phyloP scores from a whole-genome alignment of 2,329 filamentous ascomycete genomes.

The Aspergillus puulaauensis region DNA sequence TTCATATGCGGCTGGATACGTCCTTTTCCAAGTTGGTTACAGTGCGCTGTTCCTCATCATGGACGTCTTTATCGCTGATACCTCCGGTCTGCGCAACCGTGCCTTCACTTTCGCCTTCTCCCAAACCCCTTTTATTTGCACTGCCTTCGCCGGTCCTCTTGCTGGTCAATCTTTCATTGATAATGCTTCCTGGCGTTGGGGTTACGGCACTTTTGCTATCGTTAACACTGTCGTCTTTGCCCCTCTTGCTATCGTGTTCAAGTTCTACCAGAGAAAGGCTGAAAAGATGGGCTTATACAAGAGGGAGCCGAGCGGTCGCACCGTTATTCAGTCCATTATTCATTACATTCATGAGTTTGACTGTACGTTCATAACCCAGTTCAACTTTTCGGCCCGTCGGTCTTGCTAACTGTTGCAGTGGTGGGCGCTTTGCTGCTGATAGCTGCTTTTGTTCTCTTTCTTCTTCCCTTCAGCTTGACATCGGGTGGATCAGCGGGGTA shows the following conservation, averaged over 20 bases:
- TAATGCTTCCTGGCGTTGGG: conserved; percentile 61
- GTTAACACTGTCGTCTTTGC: conserved; percentile 56
- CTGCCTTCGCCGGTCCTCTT: conserved; percentile 56
- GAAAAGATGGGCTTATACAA: conserved; percentile 53
- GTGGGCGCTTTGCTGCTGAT: conserved; percentile 62
- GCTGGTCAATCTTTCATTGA: conserved; percentile 53
- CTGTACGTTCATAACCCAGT: conserved; percentile 49
- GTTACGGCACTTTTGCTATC: conserved; percentile 62
- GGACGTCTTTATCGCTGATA: conserved; percentile 64
- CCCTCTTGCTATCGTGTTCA: conserved; percentile 57
- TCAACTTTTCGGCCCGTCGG: neutral
- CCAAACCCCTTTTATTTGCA: conserved; percentile 62
- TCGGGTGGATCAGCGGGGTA: conserved; percentile 42
- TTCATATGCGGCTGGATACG: conserved; percentile 63
- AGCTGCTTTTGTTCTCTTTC: conserved; percentile 61
- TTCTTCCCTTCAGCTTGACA: conserved; percentile 64
- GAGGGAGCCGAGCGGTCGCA: conserved; percentile 47
- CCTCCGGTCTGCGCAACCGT: conserved; percentile 60
- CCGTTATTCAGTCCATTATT: conserved; percentile 45
- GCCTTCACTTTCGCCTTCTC: conserved; percentile 61
- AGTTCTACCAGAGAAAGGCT: conserved; percentile 60
- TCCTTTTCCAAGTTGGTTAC: conserved; percentile 62
- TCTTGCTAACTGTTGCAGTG: conserved; percentile 30
- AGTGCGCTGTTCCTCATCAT: conserved; percentile 58
- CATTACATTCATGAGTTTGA: conserved; percentile 65